Conservation (phyloP, 768 basidiomycete genomes). For the Crassisporium funariophilum region DNA sequence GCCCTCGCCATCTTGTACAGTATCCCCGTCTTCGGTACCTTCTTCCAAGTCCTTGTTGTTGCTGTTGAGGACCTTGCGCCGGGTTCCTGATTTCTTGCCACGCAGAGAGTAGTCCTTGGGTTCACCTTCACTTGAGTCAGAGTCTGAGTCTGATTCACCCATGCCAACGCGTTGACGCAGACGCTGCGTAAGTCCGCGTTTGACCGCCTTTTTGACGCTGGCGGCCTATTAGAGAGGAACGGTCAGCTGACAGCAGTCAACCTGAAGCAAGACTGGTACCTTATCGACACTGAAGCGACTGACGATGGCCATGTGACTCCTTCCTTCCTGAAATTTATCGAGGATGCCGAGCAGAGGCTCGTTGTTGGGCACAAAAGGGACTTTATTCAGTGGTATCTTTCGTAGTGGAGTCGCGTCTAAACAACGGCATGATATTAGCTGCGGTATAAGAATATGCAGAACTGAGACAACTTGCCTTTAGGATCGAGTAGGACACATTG, state of each 20-base stretch:
- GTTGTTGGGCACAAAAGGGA: constrained; percentile 84
- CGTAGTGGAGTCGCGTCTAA: constrained; percentile 81
- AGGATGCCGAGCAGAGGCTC: constrained; percentile 83
- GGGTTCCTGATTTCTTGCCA: constrained; percentile 19
- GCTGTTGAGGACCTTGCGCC: constrained; percentile 15
- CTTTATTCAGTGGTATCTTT: constrained; percentile 82
- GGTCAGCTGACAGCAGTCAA: not conserved
- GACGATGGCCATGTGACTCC: constrained; percentile 92
- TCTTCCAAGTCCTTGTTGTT: constrained; percentile 24
- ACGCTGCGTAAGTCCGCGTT: constrained; percentile 77
- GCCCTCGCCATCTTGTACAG: constrained; percentile 11
- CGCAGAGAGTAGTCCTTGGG: constrained; percentile 20
- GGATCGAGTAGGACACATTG: constrained; percentile 89
- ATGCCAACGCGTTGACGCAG: constrained; percentile 76
- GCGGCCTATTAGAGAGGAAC: constrained; percentile 43
- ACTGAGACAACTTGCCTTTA: constrained; percentile 48
- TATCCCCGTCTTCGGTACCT: constrained; percentile 12
- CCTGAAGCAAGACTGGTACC: constrained; percentile 22
- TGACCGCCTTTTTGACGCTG: constrained; percentile 84
- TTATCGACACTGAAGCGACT: constrained; percentile 73
- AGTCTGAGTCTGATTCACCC: constrained; percentile 60
- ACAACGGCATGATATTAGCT: not conserved
- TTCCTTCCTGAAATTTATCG: constrained; percentile 87
- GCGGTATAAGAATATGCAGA: not conserved
- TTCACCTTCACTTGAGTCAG: constrained; percentile 35